These are phyloP conservation scores for Primulina huaijiensis DNA, from an alignment of 257 asterid species.

Conservation along the genomic window DNA sequence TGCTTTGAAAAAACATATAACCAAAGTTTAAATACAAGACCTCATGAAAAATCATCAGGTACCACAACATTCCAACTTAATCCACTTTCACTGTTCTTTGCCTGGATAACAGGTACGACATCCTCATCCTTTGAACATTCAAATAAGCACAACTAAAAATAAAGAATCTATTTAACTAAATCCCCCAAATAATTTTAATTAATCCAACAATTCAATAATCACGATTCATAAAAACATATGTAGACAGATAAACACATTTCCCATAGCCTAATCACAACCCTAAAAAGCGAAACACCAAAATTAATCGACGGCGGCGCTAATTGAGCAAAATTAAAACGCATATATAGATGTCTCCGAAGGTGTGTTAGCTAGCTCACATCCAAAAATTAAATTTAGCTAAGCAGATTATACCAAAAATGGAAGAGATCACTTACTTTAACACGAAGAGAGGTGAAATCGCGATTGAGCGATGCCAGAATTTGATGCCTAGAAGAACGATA, in stretches of 20 bases:
- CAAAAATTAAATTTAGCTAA: slow-evolving; percentile 12
- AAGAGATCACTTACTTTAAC: slow-evolving; percentile 23
- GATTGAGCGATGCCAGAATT: slow-evolving; percentile 23
- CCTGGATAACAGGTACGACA: background rate
- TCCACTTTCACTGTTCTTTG: background rate
- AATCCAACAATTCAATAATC: background rate
- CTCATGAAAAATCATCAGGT: slow-evolving; percentile 5
- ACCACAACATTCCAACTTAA: background rate
- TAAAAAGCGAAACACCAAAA: slow-evolving; percentile 12
- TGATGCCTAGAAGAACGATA: slow-evolving; percentile 8
- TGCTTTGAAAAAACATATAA: slow-evolving; percentile 2
- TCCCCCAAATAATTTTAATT: background rate
- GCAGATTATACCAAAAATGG: slow-evolving; percentile 14
- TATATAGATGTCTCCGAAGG: background rate
- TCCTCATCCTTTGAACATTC: slow-evolving; percentile 14
- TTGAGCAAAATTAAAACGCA: slow-evolving; percentile 9
- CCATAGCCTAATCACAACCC: slow-evolving; percentile 19
- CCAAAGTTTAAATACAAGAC: slow-evolving; percentile 19
- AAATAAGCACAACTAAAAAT: slow-evolving; percentile 14
- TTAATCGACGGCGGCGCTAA: background rate
- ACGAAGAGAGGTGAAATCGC: slow-evolving; percentile 17
- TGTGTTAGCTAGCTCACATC: background rate
- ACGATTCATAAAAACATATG: background rate
- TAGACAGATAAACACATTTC: background rate
- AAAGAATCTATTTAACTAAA: slow-evolving; percentile 14